Evolutionary conservation across 2,329 filamentous ascomycete genomes (phyloP).

Genomic region (Albifimbria verrucaria): DNA sequence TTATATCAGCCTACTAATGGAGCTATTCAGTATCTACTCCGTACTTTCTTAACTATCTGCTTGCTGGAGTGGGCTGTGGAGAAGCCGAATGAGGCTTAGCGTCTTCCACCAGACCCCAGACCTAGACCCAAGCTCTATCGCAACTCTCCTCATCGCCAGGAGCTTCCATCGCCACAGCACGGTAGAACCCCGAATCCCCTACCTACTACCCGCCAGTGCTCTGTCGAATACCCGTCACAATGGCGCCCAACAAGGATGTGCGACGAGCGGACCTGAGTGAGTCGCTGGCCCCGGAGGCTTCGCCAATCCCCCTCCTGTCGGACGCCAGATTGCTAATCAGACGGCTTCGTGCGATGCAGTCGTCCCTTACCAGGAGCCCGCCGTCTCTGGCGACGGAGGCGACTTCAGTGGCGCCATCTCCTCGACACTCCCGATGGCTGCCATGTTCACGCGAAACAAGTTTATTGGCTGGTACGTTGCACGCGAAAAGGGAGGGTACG

Average conservation of each 20-base stretch:
- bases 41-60: too few relatives aligned
- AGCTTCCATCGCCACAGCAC: conserved; percentile 5
- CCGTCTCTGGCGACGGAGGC: conserved; percentile 56
- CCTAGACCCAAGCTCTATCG: conserved; percentile 12
- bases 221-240: conserved; percentile 14
- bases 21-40: too few relatives aligned
- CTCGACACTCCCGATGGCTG: conserved; percentile 90
- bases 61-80: background rate
- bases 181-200: background rate
- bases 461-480: conserved; percentile 61
- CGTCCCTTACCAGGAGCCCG: conserved; percentile 81
- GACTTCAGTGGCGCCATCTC: conserved; percentile 71
- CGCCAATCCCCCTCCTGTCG: background rate
- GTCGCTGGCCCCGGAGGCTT: conserved; percentile 9
- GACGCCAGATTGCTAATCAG: background rate
- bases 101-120: conserved; percentile 7
- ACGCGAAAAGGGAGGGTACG: conserved; percentile 1
- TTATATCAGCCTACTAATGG: too few relatives aligned
- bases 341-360: conserved; percentile 48
- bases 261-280: conserved; percentile 42
- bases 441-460: conserved; percentile 90
- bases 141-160: conserved; percentile 9
- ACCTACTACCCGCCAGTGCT: conserved; percentile 1
- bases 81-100: conserved; percentile 9
- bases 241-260: conserved; percentile 42